A percentile compares a stretch with the other conserved stretches of the same genome.
Conservation (phyloP, 1,139 yeast genomes). For the Taphrina communis region DNA sequence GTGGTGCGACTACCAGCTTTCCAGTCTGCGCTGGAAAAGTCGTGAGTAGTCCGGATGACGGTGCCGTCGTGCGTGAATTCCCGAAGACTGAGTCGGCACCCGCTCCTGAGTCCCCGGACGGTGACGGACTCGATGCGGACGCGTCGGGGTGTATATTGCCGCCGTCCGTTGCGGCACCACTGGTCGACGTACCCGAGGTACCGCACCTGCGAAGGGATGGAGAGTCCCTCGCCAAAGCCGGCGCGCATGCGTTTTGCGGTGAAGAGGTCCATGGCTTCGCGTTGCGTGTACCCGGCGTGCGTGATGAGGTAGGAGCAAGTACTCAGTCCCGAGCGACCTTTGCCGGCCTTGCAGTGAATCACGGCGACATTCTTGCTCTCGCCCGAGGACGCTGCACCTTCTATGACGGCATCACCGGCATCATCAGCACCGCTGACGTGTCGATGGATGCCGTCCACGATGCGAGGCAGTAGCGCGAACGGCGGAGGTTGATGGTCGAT, state of each 20-base stretch:
- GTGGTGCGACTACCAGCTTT: background rate
- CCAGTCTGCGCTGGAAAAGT: conserved; percentile 42
- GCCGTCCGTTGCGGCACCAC: conserved; percentile 49
- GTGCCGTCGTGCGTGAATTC: conserved; percentile 47
- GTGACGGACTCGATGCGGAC: conserved; percentile 49
- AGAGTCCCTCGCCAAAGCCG: conserved; percentile 69
- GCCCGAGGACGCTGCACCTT: no score
- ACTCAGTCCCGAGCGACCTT: conserved; percentile 85
- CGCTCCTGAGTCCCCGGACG: conserved; percentile 48
- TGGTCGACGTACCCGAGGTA: conserved; percentile 66
- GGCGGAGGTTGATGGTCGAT: conserved; percentile 84
- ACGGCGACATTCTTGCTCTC: conserved; percentile 59
- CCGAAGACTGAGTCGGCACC: conserved; percentile 48
- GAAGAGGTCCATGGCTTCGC: conserved; percentile 61
- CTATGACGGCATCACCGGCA: no score
- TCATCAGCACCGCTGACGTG: conserved; percentile 51
- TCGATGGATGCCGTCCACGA: conserved; percentile 58
- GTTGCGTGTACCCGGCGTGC: conserved; percentile 52
- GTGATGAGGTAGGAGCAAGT: conserved; percentile 73
- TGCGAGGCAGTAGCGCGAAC: conserved; percentile 57
- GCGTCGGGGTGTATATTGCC: conserved; percentile 45
- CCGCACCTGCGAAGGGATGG: conserved; percentile 71
- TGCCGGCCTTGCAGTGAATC: conserved; percentile 89
- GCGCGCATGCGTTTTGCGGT: conserved; percentile 64
- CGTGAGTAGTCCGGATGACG: conserved; percentile 45